Base-by-base conservation (phyloP, 441 rosid species). In the Omphalea diandra region DNA sequence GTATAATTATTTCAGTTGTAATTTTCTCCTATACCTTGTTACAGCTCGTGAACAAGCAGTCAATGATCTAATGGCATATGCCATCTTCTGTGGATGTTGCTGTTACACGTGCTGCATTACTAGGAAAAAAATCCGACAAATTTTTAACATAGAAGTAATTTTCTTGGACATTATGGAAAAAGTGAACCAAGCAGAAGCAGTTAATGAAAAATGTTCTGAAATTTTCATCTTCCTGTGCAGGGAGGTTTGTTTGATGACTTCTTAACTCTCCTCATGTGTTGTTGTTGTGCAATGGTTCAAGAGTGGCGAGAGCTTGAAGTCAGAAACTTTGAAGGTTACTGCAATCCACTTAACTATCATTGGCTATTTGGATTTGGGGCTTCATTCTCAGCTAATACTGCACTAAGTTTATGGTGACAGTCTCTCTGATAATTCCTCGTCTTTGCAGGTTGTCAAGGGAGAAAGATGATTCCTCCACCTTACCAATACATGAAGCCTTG, bases 271-370 rank as follows among this genome's bases (percentile, higher is more conserved):
- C 58, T 84, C 40, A 75, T 79, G 74, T 84, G 84, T 53, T 82
- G 75, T 70, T 84, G 84, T 36, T 80, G 84, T n/a, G 83, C 88
- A 18, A 40, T 78, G 75, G 83, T 78, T 70, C 88, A 80, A 62
- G 88, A 82, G n/a, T 80, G 79, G 84, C 72, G 78, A 0, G 86
- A 84, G 56, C 80, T 76, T 11, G 77, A 84, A 67, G 60, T 74
- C 33, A 65, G 84, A 46, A 80, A 66, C n/a, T 69, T 74, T 1
- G 76, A 72, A 57, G 81, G 83, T 76, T 40, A 2, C 9, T 41
- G 27, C 43, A 38, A 9, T 18, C 8, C 11, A 20, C 9, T 1
- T 9, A 50, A 44, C 12, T 5, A 4, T 17, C 14, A 6, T 43
- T 53, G 8, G 18, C 32, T 49, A 32, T 2, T 31, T 29, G 35